phyloP scores from a whole-genome alignment of 495 filamentous ascomycete species.

The Annulohypoxylon maeteangense region DNA sequence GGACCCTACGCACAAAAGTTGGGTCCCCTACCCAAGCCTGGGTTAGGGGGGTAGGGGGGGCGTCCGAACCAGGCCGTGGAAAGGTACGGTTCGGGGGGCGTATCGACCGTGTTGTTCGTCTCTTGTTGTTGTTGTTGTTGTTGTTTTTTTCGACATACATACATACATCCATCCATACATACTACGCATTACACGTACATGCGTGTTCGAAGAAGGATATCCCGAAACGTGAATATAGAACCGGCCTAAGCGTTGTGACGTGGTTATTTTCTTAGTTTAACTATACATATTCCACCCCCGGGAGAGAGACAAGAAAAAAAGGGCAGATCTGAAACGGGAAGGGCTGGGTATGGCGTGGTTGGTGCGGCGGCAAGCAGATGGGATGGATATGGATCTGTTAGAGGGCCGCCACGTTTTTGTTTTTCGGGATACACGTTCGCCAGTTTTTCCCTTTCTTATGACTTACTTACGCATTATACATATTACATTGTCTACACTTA shows the following conservation, averaged over 20 bases:
- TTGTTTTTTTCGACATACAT: neutral
- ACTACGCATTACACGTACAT: too few species aligned
- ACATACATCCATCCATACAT: too few species aligned
- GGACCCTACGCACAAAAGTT: too few species aligned
- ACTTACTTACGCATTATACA: neutral
- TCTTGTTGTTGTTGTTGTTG: too few species aligned
- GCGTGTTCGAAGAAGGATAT: neutral
- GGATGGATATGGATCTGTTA: neutral
- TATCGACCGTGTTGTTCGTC: neutral
- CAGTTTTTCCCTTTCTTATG: too few species aligned
- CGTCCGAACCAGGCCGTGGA: neutral
- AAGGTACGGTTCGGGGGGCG: neutral
- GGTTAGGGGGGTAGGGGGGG: neutral
- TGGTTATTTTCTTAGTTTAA: neutral
- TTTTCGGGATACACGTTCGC: neutral
- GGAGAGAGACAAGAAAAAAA: neutral
- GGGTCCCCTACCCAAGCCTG: too few species aligned
- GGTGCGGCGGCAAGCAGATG: neutral
- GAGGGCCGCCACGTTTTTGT: neutral
- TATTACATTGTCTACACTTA: neutral
- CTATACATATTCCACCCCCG: neutral
- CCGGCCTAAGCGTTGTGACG: neutral
- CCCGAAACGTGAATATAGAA: neutral
- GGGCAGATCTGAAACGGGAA: conserved; percentile 1
- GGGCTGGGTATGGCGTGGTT: neutral